A percentile compares a stretch with the other conserved stretches of the same genome.
Conservation (phyloP, 352 stramenopile species). For the Globisporangium carolinianum region DNA sequence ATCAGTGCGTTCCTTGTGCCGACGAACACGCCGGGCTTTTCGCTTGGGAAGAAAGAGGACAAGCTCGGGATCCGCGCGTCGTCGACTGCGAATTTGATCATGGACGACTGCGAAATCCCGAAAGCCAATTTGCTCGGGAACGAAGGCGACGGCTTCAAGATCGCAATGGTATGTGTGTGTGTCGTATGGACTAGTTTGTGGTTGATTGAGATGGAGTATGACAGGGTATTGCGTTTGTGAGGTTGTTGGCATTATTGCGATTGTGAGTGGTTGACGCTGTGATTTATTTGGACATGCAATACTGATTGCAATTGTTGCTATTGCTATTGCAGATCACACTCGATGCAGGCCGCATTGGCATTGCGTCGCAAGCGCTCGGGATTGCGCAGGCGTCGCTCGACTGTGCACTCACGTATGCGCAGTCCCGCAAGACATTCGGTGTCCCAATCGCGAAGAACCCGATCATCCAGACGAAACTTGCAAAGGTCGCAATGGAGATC, state of each 20-base stretch:
- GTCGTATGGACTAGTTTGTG: too few relatives aligned
- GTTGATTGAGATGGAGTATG: too few relatives aligned
- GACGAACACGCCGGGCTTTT: slow-evolving; percentile 89
- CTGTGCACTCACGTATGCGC: slow-evolving; percentile 93
- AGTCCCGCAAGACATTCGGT: slow-evolving; percentile 93
- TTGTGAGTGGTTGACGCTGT: background rate
- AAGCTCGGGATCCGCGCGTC: slow-evolving; percentile 96
- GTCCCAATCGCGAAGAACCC: slow-evolving; percentile 88
- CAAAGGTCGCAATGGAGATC: slow-evolving; percentile 89
- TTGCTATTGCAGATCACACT: slow-evolving; percentile 72
- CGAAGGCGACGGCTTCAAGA: slow-evolving; percentile 87
- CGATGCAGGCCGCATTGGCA: slow-evolving; percentile 92
- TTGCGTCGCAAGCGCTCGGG: slow-evolving; percentile 92
- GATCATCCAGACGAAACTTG: slow-evolving; percentile 91
- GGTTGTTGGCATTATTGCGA: too few relatives aligned
- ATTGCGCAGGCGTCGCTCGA: slow-evolving; percentile 96
- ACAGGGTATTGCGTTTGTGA: too few relatives aligned
- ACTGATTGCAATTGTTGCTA: background rate
- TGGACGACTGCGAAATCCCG: slow-evolving; percentile 91
- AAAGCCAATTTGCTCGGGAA: slow-evolving; percentile 84
- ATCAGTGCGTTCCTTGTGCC: slow-evolving; percentile 96
- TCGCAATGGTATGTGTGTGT: slow-evolving; percentile 45
- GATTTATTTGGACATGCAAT: background rate
- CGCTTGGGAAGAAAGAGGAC: slow-evolving; percentile 96
- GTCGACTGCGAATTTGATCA: slow-evolving; percentile 95